phyloP scores from a whole-genome alignment of 805 yeast species.

The Zygotorulaspora florentina region DNA sequence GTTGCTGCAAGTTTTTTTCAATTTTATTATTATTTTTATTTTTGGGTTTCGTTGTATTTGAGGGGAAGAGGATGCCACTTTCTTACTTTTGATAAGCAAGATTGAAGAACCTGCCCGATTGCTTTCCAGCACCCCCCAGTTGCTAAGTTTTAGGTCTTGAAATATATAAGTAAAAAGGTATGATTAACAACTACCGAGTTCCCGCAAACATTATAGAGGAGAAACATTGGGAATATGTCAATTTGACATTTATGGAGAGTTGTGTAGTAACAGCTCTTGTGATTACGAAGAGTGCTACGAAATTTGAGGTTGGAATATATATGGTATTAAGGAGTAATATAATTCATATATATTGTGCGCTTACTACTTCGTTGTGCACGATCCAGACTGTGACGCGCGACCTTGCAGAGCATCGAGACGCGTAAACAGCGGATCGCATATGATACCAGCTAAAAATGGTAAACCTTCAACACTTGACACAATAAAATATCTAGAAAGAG shows the following conservation, averaged over 20 bases:
- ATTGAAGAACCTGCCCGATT: no score
- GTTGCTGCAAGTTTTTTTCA: not conserved
- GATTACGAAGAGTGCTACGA: not conserved
- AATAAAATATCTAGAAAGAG: no score
- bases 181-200: not conserved
- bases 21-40: slow-evolving; percentile 2
- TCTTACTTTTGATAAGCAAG: no score
- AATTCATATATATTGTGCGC: not conserved
- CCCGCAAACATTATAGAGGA: not conserved
- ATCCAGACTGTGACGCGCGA: not conserved
- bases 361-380: not conserved
- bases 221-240: not conserved
- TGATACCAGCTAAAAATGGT: not conserved
- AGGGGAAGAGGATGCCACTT: not conserved
- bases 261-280: not conserved
- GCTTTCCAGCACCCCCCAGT: no score
- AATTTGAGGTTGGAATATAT: not conserved
- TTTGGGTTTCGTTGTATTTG: not conserved
- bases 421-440: not conserved
- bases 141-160: not conserved
- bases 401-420: not conserved
- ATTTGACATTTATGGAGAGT: not conserved
- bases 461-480: not conserved
- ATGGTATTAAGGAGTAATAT: not conserved
- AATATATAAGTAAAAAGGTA: not conserved